phyloP scores from a whole-genome alignment of 257 asterid genomes.

The Knoxia roxburghii region DNA sequence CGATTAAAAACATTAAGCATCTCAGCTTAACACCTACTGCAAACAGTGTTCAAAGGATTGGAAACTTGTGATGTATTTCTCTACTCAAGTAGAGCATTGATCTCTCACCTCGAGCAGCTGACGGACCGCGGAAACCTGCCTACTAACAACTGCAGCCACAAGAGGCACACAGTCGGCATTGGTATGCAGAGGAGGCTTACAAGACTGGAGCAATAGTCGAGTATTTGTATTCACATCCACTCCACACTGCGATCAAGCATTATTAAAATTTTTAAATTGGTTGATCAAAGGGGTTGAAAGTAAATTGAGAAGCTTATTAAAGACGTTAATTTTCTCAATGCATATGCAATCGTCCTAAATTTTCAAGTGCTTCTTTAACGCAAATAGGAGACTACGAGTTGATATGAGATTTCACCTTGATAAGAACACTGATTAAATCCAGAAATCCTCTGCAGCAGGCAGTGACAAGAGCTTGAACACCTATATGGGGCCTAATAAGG shows the following conservation, averaged over 20 bases:
- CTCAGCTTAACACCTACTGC: not conserved
- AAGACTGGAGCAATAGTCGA: constrained; percentile 67
- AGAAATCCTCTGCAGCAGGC: constrained; percentile 71
- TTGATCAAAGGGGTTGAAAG: not conserved
- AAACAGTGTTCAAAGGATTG: too few species aligned
- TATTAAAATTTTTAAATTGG: constrained; percentile 22
- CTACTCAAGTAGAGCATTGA: not conserved
- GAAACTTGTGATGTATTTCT: too few species aligned
- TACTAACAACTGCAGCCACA: constrained; percentile 70
- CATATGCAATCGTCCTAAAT: too few species aligned
- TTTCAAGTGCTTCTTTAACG: not conserved
- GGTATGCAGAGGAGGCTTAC: constrained; percentile 65
- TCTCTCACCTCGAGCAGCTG: constrained; percentile 55
- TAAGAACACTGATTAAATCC: constrained; percentile 51
- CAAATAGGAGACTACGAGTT: not conserved
- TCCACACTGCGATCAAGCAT: constrained; percentile 54
- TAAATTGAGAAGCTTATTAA: not conserved
- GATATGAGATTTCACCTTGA: constrained; percentile 36
- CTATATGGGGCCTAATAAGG: constrained; percentile 64
- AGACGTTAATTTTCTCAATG: not conserved
- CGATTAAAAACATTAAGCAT: too few species aligned
- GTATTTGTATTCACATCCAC: constrained; percentile 56
- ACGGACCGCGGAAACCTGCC: constrained; percentile 61
- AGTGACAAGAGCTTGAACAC: constrained; percentile 61
- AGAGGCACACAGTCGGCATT: constrained; percentile 66